Evolutionary conservation across 202 grass and related monocot species (phyloP), one percentile per base, ranked within the genome.

Genomic region (Digitaria exilis): DNA sequence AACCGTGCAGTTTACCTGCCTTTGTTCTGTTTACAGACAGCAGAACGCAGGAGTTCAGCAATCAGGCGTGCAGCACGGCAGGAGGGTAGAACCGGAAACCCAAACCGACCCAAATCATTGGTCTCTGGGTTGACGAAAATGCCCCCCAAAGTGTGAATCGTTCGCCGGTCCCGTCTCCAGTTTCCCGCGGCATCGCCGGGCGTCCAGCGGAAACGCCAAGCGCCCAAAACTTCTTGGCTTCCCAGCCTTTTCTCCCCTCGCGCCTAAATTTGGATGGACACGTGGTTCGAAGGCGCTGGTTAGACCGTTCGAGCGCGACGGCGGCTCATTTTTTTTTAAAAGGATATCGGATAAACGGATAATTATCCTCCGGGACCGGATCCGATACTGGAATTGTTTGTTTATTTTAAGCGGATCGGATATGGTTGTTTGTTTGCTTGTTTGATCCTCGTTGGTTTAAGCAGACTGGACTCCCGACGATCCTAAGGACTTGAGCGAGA

Each of bases 181-280:
- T 15, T 48, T 66, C 45, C 26, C 46, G 82, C 79, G 77, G 19
- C 62, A 62, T 69, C 2, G 25, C 62, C 82, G 77, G 77, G 34
- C 56, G 71, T 71, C 82, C 82, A 17, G 28, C 39, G n/a, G 16
- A 84, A 62, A 44, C 81, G 41, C 9, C 49, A 80, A 45, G 26
- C 81, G 41, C 17, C 49, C 65, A 39, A 51, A 66, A 66, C 55
- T 56, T 22, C 14, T 24, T 24, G 45, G 54, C 43, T 9, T 17
- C 41, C 75, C 50, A 24, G 58, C 46, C 31, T 61, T 29, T 61
- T 29, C 44, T 19, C 42, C 4, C 63, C 60, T 43, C 50, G 61
- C 81, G 81, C 71, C 81, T 80, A 79, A 80, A 35, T 35, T 69
- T 69, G 6, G 77, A 9, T 30, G 21, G 63, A 25, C 76, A 76